Evolutionary conservation across 257 asterid species (phyloP).

Genomic region (Fraxinus pennsylvanica): DNA sequence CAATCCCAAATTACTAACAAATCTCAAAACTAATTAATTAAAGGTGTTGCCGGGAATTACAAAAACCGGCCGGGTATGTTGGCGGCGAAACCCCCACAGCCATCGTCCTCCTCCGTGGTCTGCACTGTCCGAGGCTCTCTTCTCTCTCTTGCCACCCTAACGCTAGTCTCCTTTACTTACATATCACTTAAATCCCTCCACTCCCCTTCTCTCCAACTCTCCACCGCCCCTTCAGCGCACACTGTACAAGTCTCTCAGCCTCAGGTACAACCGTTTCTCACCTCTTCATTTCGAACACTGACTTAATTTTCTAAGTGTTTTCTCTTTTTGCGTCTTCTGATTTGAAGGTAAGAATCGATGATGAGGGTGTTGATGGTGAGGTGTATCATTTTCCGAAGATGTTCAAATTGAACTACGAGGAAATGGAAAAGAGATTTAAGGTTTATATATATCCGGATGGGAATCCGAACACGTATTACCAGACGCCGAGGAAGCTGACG

Average conservation of each 20-base stretch:
- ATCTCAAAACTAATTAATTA: background rate
- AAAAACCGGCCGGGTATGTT: slow-evolving; percentile 58
- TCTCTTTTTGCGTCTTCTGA: background rate
- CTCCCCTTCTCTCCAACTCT: slow-evolving; percentile 48
- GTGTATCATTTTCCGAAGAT: slow-evolving; percentile 75
- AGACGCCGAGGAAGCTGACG: slow-evolving; percentile 94
- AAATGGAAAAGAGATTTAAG: slow-evolving; percentile 79
- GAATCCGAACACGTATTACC: slow-evolving; percentile 87
- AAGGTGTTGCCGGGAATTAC: slow-evolving; percentile 7
- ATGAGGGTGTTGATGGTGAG: slow-evolving; percentile 33
- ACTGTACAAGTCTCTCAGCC: slow-evolving; percentile 34
- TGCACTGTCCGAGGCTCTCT: slow-evolving; percentile 72
- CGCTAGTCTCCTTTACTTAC: slow-evolving; percentile 66
- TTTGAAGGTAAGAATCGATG: slow-evolving; percentile 7
- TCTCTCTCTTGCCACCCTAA: slow-evolving; percentile 63
- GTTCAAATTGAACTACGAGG: slow-evolving; percentile 69
- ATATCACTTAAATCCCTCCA: slow-evolving; percentile 64
- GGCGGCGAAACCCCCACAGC: slow-evolving; percentile 59
- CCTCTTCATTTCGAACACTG: background rate
- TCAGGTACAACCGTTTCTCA: slow-evolving; percentile 34
- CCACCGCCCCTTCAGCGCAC: slow-evolving; percentile 27
- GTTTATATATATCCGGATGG: slow-evolving; percentile 92
- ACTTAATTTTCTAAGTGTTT: background rate
- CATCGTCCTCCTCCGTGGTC: slow-evolving; percentile 36
- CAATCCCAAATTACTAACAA: background rate